Conservation (phyloP, 2,329 filamentous ascomycete genomes). For the Tolypocladium pustulatum region DNA sequence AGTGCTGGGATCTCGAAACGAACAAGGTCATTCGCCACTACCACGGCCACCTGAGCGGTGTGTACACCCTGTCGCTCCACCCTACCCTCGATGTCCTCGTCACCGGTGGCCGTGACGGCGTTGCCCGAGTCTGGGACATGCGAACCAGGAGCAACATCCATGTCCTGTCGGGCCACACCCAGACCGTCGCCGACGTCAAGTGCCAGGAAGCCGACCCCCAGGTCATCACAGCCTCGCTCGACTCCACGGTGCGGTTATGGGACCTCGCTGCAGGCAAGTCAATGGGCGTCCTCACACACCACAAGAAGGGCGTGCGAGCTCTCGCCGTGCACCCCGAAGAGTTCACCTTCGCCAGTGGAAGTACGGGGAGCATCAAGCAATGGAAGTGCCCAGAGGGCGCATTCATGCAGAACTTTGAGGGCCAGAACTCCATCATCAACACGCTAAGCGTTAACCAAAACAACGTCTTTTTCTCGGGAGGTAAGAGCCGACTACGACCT, state of each 20-base stretch:
- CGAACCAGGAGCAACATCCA: slow-evolving; percentile 91
- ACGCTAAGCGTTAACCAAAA: slow-evolving; percentile 87
- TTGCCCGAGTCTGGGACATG: slow-evolving; percentile 97
- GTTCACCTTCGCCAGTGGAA: slow-evolving; percentile 92
- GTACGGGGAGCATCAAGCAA: slow-evolving; percentile 92
- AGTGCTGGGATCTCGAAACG: slow-evolving; percentile 99
- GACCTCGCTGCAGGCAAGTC: slow-evolving; percentile 93
- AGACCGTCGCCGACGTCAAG: slow-evolving; percentile 78
- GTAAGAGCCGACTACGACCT: slow-evolving; percentile 13
- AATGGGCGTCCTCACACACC: slow-evolving; percentile 91
- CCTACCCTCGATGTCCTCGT: slow-evolving; percentile 91
- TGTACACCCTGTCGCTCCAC: slow-evolving; percentile 88
- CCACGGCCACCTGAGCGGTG: slow-evolving; percentile 90
- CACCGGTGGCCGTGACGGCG: slow-evolving; percentile 88
- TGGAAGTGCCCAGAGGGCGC: slow-evolving; percentile 98
- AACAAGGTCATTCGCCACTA: slow-evolving; percentile 98
- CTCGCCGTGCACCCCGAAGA: slow-evolving; percentile 77
- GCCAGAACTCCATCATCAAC: slow-evolving; percentile 95
- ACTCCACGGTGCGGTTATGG: slow-evolving; percentile 86
- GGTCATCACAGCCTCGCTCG: slow-evolving; percentile 85
- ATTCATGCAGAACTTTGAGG: slow-evolving; percentile 99
- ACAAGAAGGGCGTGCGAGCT: slow-evolving; percentile 92
- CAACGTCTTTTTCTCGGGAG: slow-evolving; percentile 89
- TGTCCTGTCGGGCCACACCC: slow-evolving; percentile 82
- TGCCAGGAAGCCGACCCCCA: slow-evolving; percentile 96